These are phyloP conservation scores for Ganoderma multipileum DNA, from an alignment of 1,284 basidiomycete genomes.

Conservation along the genomic window DNA sequence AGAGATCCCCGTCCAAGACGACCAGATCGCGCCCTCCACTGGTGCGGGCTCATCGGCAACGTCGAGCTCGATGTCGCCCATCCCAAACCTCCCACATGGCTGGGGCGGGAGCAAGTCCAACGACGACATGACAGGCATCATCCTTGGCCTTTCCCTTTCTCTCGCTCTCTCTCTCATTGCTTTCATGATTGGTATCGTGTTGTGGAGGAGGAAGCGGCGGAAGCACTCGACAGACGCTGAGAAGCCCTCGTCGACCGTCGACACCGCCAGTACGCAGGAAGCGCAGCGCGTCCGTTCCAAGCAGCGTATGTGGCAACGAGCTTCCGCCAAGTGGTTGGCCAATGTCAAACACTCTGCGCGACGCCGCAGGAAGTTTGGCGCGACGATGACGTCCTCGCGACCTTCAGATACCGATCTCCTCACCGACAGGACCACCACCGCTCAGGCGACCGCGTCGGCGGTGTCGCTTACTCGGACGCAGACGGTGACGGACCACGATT, in stretches of 20 bases:
- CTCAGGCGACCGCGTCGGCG: constrained; percentile 26
- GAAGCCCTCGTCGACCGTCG: constrained; percentile 47
- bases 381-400: constrained; percentile 15
- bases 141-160: constrained; percentile 53
- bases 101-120: constrained; percentile 48
- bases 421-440: constrained; percentile 15
- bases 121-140: constrained; percentile 51
- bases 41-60: constrained; percentile 13
- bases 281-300: constrained; percentile 52
- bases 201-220: constrained; percentile 57
- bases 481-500: constrained; percentile 7
- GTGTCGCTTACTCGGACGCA: constrained; percentile 28
- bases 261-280: constrained; percentile 45
- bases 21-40: constrained; percentile 22
- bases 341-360: constrained; percentile 62
- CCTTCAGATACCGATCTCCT: constrained; percentile 26
- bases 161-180: constrained; percentile 65
- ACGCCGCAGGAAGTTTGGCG: constrained; percentile 49
- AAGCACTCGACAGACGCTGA: constrained; percentile 40
- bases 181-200: constrained; percentile 44
- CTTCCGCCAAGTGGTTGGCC: constrained; percentile 69
- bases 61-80: constrained; percentile 5
- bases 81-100: constrained; percentile 48
- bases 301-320: constrained; percentile 65
- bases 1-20: constrained; percentile 27